These are phyloP conservation scores for Rhodotorula sp. DNA, from an alignment of 1,284 basidiomycete genomes.

Conservation along the genomic window DNA sequence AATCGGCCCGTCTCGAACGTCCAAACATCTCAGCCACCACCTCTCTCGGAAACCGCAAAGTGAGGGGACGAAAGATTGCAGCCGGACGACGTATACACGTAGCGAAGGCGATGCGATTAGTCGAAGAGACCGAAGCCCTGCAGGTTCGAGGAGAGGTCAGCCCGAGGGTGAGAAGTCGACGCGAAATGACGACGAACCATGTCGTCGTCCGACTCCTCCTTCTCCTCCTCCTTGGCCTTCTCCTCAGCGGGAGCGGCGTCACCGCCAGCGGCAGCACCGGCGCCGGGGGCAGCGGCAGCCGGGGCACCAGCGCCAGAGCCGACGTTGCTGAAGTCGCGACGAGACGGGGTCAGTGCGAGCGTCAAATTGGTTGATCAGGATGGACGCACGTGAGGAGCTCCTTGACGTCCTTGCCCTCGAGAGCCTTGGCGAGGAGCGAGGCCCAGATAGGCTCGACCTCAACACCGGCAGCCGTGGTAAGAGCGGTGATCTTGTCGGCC, in stretches of 20 bases:
- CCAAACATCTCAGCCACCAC: too few relatives aligned
- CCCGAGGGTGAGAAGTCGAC: too few relatives aligned
- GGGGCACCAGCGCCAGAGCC: constrained; percentile 59
- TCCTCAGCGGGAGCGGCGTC: constrained; percentile 58
- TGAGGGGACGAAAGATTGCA: not conserved
- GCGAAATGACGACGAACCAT: constrained; percentile 63
- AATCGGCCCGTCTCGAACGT: too few relatives aligned
- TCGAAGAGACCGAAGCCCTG: constrained; percentile 79
- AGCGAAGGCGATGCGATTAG: constrained; percentile 52
- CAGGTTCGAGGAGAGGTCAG: constrained; percentile 11
- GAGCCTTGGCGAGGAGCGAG: constrained; percentile 89
- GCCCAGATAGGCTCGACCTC: constrained; percentile 98
- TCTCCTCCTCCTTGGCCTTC: constrained; percentile 68
- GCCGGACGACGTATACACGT: not conserved
- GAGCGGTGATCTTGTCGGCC: constrained; percentile 85
- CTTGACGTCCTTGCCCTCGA: constrained; percentile 97
- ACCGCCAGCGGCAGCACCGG: constrained; percentile 55
- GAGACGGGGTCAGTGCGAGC: not conserved
- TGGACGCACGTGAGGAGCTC: constrained; percentile 67
- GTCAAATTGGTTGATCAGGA: constrained; percentile 77
- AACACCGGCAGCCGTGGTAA: constrained; percentile 77
- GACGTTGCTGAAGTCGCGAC: constrained; percentile 16
- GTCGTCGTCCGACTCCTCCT: constrained; percentile 79
- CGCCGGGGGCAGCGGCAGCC: constrained; percentile 58
- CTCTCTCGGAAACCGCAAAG: too few relatives aligned